Percentiles rank a stretch among this genome's conserved stretches.
These are phyloP conservation scores for Pythium phragmiticola DNA, from an alignment of 352 stramenopile species.

Conservation along the genomic window DNA sequence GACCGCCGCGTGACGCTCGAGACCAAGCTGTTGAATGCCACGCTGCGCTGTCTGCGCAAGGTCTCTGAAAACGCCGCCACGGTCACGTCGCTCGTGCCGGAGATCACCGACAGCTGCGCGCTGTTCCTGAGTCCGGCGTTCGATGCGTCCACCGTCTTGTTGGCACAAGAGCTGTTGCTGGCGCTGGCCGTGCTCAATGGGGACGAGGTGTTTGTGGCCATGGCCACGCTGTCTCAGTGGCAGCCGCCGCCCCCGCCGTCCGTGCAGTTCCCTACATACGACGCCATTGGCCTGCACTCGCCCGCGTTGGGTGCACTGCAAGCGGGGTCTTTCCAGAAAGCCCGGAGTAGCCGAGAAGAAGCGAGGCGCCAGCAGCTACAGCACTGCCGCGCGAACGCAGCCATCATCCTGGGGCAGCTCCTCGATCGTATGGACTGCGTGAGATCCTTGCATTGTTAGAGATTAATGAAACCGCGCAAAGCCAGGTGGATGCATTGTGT, in stretches of 20 bases:
- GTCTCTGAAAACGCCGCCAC: conserved; percentile 43
- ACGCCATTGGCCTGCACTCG: background rate
- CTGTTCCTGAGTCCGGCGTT: conserved; percentile 44
- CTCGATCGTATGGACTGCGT: background rate
- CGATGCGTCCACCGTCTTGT: conserved; percentile 35
- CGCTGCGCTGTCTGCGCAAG: conserved; percentile 51
- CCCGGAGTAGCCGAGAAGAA: background rate
- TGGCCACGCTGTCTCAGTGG: conserved; percentile 57
- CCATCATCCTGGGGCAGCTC: conserved; percentile 3
- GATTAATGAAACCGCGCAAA: background rate
- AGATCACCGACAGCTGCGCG: conserved; percentile 42
- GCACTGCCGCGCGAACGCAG: conserved; percentile 2
- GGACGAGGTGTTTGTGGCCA: conserved; percentile 67
- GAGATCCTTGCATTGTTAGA: background rate
- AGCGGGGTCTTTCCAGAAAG: background rate
- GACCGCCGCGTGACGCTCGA: conserved; percentile 50
- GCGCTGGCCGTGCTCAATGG: conserved; percentile 55
- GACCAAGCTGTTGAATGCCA: conserved; percentile 51
- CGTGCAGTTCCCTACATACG: conserved; percentile 36
- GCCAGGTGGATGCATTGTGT: conserved; percentile 7
- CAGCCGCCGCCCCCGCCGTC: conserved; percentile 44
- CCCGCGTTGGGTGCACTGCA: background rate
- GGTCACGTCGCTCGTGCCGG: conserved; percentile 57
- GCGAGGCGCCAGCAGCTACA: background rate
- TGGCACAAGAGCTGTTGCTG: conserved; percentile 42